Evolutionary conservation across 768 basidiomycete species (phyloP), one percentile per base, ranked within the genome.

Genomic region (Leccinum aurantiacum): DNA sequence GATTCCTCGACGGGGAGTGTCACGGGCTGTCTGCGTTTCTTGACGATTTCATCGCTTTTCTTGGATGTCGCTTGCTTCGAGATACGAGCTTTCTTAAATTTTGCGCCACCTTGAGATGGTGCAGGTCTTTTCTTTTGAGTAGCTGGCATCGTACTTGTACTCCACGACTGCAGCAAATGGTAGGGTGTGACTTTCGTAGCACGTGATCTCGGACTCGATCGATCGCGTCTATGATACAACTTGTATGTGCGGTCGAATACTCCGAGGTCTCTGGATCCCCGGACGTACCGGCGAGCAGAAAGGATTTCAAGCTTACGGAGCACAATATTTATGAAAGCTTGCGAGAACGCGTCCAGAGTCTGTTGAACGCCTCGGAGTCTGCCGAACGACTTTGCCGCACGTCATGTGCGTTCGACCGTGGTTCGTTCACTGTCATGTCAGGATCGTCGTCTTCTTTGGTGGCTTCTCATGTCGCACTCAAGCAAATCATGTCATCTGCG

Each of bases 1-100:
- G 65, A 67, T 19, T 75, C 78, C 19, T 65, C 54, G 46, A 70
- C 56, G 2, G 74, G 69, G 31, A 63, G 73, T 41, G 87, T 88
- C 3, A 90, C 80, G 14, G 87, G 87, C 44, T 75, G 76, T 65
- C 82, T 84, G n/a, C 89, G 82, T 71, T 83, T 85, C 72, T 82
- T 82, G 59, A 77, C 74, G 55, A 72, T 67, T 65, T 79, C 76
- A 54, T 69, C 60, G 29, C 47, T 29, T 4, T 48, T 53, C 60
- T 64, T 67, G 44, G 64, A 61, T 51, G 59, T 61, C 6, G 54
- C 37, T 37, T 72, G 59, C 49, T 77, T 76, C 41, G 80, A 81
- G 6, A 80, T 60, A 61, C 81, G 82, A 1, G 71, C 68, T 70
- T 85, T 88, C 75, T 90, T 89, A 24, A 74, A 13, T 57, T 76